Evolutionary conservation across 2,329 filamentous ascomycete genomes (phyloP).

Genomic region (Tolypocladium paradoxum): DNA sequence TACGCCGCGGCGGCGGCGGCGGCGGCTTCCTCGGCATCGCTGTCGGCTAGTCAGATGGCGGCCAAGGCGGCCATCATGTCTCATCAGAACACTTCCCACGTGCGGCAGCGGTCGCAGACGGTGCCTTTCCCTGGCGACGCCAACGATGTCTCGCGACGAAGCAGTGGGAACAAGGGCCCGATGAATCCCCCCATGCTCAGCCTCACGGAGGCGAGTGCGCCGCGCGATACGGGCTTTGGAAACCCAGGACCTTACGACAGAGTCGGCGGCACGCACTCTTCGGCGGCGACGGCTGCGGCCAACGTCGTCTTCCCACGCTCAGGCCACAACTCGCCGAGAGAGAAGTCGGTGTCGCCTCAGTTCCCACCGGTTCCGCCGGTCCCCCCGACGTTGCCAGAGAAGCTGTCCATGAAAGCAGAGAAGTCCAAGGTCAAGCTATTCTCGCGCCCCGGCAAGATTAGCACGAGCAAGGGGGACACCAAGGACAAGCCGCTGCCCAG

Average conservation of each 20-base stretch:
- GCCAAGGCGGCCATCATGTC: constrained; percentile 68
- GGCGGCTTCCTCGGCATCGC: constrained; percentile 6
- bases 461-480: constrained; percentile 51
- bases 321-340: constrained; percentile 38
- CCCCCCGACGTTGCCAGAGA: constrained; percentile 37
- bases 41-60: constrained; percentile 66
- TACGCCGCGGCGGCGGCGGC: constrained; percentile 26
- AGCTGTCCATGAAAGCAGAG: constrained; percentile 45
- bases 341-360: constrained; percentile 23
- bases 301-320: constrained; percentile 64
- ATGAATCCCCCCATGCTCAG: constrained; percentile 52
- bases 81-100: constrained; percentile 40
- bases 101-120: constrained; percentile 63
- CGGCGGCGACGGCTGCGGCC: constrained; percentile 54
- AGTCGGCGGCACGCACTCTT: constrained; percentile 45
- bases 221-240: constrained; percentile 44
- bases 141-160: constrained; percentile 33
- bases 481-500: constrained; percentile 61
- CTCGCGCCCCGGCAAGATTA: constrained; percentile 65
- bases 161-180: constrained; percentile 36
- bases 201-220: constrained; percentile 53
- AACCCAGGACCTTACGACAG: constrained; percentile 39
- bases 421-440: constrained; percentile 77
- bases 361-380: constrained; percentile 27
- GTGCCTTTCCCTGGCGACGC: constrained; percentile 46